Conservation (phyloP, 1,284 basidiomycete genomes). For the Cystobasidium sp. region DNA sequence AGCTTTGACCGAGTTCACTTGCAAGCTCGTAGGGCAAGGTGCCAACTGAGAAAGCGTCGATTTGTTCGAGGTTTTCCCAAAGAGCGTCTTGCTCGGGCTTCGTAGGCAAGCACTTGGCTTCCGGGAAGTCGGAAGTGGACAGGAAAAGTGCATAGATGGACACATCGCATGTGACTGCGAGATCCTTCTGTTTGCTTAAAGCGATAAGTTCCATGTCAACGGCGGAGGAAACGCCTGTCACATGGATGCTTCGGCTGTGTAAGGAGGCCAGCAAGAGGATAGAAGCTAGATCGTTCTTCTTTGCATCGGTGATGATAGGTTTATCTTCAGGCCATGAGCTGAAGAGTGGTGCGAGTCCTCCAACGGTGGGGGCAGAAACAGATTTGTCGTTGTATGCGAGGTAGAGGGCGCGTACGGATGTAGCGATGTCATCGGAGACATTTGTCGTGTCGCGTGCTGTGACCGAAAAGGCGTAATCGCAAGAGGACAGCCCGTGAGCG, state of each 20-base stretch:
- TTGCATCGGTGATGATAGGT: slow-evolving; percentile 91
- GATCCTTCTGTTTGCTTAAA: slow-evolving; percentile 89
- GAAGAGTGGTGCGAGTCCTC: slow-evolving; percentile 80
- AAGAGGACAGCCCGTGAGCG: slow-evolving; percentile 67
- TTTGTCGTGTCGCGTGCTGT: slow-evolving; percentile 68
- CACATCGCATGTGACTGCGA: slow-evolving; percentile 96
- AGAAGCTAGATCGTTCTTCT: slow-evolving; percentile 88
- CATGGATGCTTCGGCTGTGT: slow-evolving; percentile 85
- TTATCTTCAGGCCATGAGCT: slow-evolving; percentile 88
- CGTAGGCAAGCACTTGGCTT: slow-evolving; percentile 72
- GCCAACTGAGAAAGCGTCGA: slow-evolving; percentile 93
- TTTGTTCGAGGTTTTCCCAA: slow-evolving; percentile 81
- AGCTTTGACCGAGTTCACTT: slow-evolving; percentile 67
- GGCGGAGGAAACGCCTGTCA: slow-evolving; percentile 86
- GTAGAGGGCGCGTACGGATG: slow-evolving; percentile 80
- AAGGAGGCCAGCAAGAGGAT: slow-evolving; percentile 90
- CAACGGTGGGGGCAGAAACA: slow-evolving; percentile 62
- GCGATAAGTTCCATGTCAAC: slow-evolving; percentile 91
- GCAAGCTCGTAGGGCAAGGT: slow-evolving; percentile 79
- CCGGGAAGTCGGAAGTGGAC: slow-evolving; percentile 73
- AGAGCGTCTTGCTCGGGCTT: slow-evolving; percentile 78
- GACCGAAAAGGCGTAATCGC: slow-evolving; percentile 83
- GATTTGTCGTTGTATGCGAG: slow-evolving; percentile 73
- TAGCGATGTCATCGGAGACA: slow-evolving; percentile 71
- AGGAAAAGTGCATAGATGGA: slow-evolving; percentile 93